Evolutionary conservation across 139 green algal species (phyloP).

Genomic region (Chlorella sp.): DNA sequence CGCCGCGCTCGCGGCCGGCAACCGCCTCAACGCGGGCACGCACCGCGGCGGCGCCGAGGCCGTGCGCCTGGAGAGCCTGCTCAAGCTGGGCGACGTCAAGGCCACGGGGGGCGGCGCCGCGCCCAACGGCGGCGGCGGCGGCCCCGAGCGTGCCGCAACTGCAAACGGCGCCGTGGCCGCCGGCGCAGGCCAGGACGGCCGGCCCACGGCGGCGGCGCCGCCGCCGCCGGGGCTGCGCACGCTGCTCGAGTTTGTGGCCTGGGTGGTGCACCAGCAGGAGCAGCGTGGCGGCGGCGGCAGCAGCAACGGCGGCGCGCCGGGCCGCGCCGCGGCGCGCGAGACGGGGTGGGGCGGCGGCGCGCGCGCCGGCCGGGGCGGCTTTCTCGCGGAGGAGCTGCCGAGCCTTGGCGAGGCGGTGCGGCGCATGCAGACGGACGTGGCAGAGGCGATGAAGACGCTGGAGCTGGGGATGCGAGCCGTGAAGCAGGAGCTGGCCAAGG

Average conservation of each 20-base stretch:
- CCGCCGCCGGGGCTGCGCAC: slow-evolving; percentile 1
- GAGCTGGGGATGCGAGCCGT: slow-evolving; percentile 27
- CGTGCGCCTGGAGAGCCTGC: slow-evolving; percentile 36
- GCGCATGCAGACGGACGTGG: slow-evolving; percentile 41
- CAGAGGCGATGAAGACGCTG: slow-evolving; percentile 32
- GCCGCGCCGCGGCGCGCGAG: background rate
- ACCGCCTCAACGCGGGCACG: slow-evolving; percentile 52
- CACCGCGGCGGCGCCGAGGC: slow-evolving; percentile 35
- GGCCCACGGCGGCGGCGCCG: background rate
- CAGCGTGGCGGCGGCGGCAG: background rate
- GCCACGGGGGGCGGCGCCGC: background rate
- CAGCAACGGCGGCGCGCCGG: background rate
- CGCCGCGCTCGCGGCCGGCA: slow-evolving; percentile 42
- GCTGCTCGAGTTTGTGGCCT: slow-evolving; percentile 46
- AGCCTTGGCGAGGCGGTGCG: slow-evolving; percentile 26
- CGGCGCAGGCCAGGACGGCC: too few relatives aligned
- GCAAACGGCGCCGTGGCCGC: background rate
- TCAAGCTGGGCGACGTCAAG: slow-evolving; percentile 55
- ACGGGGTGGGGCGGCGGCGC: background rate
- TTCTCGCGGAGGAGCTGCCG: slow-evolving; percentile 26
- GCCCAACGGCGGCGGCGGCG: background rate
- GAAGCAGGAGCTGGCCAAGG: slow-evolving; percentile 19
- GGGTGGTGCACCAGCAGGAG: slow-evolving; percentile 27
- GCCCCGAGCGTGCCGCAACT: background rate
- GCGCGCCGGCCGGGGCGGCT: slow-evolving; percentile 7